Percentiles rank a stretch among this genome's conserved stretches.
Conservation (phyloP, 2,329 filamentous ascomycete genomes). For the Colletotrichum endophyticum region DNA sequence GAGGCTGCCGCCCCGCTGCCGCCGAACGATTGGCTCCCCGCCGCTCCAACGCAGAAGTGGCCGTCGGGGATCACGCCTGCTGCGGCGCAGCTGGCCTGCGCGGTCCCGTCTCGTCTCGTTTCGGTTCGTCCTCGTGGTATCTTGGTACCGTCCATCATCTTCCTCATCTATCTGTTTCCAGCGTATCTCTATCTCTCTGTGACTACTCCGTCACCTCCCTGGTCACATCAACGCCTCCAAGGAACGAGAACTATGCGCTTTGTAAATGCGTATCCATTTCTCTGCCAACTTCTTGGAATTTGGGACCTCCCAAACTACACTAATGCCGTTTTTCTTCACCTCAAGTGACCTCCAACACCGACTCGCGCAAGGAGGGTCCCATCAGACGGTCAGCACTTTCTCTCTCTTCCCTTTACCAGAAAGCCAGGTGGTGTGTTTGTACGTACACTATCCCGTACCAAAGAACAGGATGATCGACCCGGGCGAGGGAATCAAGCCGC, state of each 20-base stretch:
- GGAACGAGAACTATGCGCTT: neutral
- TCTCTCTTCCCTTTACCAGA: neutral
- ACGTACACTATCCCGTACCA: neutral
- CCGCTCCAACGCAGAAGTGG: neutral
- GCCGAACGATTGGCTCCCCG: conserved; percentile 4
- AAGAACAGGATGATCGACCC: neutral
- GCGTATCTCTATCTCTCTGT: neutral
- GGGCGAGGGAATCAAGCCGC: neutral
- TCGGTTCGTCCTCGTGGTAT: neutral
- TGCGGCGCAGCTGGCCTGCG: neutral
- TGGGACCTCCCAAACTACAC: neutral
- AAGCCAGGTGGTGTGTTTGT: neutral
- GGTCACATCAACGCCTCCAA: neutral
- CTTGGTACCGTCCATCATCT: neutral
- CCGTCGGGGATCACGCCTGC: neutral
- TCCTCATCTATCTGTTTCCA: neutral
- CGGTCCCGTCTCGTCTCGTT: neutral
- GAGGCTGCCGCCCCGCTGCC: conserved; percentile 18
- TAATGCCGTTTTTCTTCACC: neutral
- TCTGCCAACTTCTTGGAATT: neutral
- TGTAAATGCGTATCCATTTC: neutral
- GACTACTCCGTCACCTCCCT: neutral
- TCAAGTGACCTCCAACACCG: neutral
- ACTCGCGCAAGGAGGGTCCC: neutral
- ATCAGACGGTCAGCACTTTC: neutral